These are phyloP conservation scores for Paramecium tetraurelia DNA, from an alignment of 73 alveolate species.

Conservation along the genomic window DNA sequence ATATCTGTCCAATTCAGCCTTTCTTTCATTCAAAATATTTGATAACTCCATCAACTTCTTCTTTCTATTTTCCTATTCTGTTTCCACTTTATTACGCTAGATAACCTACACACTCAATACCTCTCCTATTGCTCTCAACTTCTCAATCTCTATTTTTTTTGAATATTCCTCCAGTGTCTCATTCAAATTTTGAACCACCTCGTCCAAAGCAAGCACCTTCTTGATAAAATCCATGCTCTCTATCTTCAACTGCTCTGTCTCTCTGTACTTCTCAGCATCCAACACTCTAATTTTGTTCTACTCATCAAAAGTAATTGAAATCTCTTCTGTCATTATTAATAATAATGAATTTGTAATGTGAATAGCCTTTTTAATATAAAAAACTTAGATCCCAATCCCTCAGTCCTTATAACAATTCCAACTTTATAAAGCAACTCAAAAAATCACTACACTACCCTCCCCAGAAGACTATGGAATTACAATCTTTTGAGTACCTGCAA, in stretches of 20 bases:
- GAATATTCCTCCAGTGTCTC: constrained; percentile 86
- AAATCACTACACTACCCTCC: background rate
- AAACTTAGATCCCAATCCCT: background rate
- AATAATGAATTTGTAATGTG: background rate
- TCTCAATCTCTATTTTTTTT: constrained; percentile 82
- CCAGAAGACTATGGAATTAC: background rate
- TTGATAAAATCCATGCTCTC: constrained; percentile 60
- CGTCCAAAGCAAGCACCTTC: background rate
- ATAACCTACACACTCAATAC: background rate
- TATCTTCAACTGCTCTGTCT: constrained; percentile 65
- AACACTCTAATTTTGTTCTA: constrained; percentile 85
- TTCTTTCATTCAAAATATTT: constrained; percentile 84
- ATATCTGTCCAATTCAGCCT: constrained; percentile 84
- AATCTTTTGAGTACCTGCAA: background rate
- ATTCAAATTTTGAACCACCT: constrained; percentile 71
- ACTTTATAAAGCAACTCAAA: background rate
- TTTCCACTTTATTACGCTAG: constrained; percentile 82
- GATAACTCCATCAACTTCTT: constrained; percentile 83
- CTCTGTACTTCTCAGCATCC: constrained; percentile 82
- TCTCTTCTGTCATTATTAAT: constrained; percentile 55
- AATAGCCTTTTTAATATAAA: background rate
- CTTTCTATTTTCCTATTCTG: constrained; percentile 85
- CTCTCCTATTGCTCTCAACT: constrained; percentile 88
- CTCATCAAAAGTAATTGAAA: constrained; percentile 87
- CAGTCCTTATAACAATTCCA: background rate